A percentile compares a stretch with the other conserved stretches of the same genome.
These are phyloP conservation scores for Lactifluus echinatus DNA, from an alignment of 768 basidiomycete species.

Conservation along the genomic window DNA sequence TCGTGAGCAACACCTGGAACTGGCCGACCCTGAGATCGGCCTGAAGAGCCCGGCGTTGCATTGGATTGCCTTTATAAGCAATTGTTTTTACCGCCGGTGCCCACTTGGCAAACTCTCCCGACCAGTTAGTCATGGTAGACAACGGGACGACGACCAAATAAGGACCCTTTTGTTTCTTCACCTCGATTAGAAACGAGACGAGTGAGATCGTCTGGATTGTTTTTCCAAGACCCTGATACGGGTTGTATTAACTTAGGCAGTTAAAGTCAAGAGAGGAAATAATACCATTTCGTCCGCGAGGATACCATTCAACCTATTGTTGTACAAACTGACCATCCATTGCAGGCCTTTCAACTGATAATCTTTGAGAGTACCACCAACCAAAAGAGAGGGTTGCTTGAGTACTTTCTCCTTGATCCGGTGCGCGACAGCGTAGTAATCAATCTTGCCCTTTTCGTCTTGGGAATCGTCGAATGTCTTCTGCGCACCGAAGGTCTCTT, in stretches of 20 bases:
- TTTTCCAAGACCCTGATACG: constrained; percentile 78
- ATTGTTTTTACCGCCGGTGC: constrained; percentile 73
- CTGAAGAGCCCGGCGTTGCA: constrained; percentile 71
- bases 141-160: constrained; percentile 94
- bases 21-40: constrained; percentile 66
- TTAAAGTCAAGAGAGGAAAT: constrained; percentile 8
- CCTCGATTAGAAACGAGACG: constrained; percentile 89
- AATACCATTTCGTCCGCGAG: constrained; percentile 88
- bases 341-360: constrained; percentile 93
- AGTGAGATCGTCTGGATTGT: constrained; percentile 93
- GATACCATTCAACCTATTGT: constrained; percentile 92
- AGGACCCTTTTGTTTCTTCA: constrained; percentile 84
- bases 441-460: constrained; percentile 66
- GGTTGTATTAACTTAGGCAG: neutral
- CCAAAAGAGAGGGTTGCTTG: constrained; percentile 61
- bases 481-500: constrained; percentile 87
- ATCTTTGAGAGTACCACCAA: constrained; percentile 88
- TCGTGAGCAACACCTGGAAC: constrained; percentile 90
- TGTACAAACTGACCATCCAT: constrained; percentile 98
- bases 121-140: constrained; percentile 96
- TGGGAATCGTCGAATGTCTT: constrained; percentile 51
- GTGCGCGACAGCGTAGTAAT: constrained; percentile 96
- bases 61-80: constrained; percentile 88
- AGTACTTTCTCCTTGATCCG: constrained; percentile 79
- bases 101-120: constrained; percentile 96